phyloP scores from a whole-genome alignment of 495 filamentous ascomycete genomes.

The Usnea hakonensis region DNA sequence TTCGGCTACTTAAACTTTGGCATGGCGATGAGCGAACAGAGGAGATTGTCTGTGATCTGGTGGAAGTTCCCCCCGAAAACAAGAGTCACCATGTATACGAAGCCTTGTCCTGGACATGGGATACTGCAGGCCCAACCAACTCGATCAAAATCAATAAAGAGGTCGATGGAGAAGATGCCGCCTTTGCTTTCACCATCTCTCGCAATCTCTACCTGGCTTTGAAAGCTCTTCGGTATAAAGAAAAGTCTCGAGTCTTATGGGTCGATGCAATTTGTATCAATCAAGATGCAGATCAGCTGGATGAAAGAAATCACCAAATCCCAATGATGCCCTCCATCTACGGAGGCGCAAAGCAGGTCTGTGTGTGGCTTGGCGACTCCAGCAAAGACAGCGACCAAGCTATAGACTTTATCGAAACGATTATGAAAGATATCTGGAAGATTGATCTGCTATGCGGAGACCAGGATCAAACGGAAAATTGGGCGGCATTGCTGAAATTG shows the following conservation, averaged over 20 bases:
- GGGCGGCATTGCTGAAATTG: constrained; percentile 5
- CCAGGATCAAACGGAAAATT: not conserved
- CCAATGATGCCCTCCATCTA: constrained; percentile 25
- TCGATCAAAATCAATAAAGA: constrained; percentile 6
- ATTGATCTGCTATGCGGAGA: constrained; percentile 9
- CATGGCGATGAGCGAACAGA: not conserved
- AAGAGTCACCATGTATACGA: not conserved
- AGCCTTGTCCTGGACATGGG: constrained; percentile 13
- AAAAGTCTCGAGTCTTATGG: not conserved
- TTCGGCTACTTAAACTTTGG: not conserved
- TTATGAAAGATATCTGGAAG: constrained; percentile 6
- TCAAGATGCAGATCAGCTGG: not conserved
- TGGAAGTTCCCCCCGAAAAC: not conserved
- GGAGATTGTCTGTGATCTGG: not conserved
- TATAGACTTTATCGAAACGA: constrained; percentile 13
- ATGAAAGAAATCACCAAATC: constrained; percentile 17
- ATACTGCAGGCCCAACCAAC: not conserved
- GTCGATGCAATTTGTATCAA: constrained; percentile 1
- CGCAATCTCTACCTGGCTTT: constrained; percentile 9
- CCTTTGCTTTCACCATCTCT: not conserved
- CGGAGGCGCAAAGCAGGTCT: constrained; percentile 22
- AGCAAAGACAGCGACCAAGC: not conserved
- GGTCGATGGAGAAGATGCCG: not conserved
- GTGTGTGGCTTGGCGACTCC: constrained; percentile 25
- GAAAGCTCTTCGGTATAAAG: constrained; percentile 1